Evolutionary conservation across 2,329 filamentous ascomycete species (phyloP).

Genomic region (Blastomyces parvus): DNA sequence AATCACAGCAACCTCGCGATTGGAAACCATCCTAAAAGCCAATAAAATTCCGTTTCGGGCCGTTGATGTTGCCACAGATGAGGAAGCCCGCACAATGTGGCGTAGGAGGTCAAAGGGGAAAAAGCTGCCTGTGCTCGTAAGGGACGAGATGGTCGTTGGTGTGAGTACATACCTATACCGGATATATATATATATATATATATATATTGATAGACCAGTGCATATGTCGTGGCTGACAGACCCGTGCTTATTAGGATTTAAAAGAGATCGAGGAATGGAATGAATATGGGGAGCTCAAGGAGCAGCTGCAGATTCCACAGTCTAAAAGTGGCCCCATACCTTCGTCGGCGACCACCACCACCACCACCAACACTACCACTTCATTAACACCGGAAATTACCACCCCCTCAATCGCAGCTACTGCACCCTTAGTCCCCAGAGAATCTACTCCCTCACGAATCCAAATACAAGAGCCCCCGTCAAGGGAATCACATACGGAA

Average conservation of each 20-base stretch:
- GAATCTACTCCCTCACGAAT: constrained; percentile 27
- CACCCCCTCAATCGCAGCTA: constrained; percentile 16
- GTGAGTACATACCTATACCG: constrained; percentile 46
- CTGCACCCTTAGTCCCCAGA: constrained; percentile 20
- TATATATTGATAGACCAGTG: too few relatives aligned
- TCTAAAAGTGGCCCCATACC: constrained; percentile 24
- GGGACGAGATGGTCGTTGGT: constrained; percentile 73
- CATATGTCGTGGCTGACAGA: neutral
- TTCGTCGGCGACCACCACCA: constrained; percentile 17
- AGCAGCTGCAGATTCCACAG: constrained; percentile 53
- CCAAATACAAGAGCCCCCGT: constrained; percentile 34
- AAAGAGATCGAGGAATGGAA: constrained; percentile 98
- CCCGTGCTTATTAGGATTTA: constrained; percentile 59
- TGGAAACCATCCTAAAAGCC: constrained; percentile 91
- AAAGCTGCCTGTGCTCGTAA: constrained; percentile 82
- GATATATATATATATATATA: neutral
- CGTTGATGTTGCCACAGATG: constrained; percentile 82
- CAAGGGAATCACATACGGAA: constrained; percentile 23
- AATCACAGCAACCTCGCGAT: constrained; percentile 85
- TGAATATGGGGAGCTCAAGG: constrained; percentile 89
- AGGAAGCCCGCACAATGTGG: constrained; percentile 82
- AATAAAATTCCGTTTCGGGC: constrained; percentile 92
- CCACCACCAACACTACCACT: constrained; percentile 9
- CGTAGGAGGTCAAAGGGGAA: constrained; percentile 72
- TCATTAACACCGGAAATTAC: constrained; percentile 19